Conservation (phyloP, 2,329 filamentous ascomycete species). For the Ceratocystis lukuohia region DNA sequence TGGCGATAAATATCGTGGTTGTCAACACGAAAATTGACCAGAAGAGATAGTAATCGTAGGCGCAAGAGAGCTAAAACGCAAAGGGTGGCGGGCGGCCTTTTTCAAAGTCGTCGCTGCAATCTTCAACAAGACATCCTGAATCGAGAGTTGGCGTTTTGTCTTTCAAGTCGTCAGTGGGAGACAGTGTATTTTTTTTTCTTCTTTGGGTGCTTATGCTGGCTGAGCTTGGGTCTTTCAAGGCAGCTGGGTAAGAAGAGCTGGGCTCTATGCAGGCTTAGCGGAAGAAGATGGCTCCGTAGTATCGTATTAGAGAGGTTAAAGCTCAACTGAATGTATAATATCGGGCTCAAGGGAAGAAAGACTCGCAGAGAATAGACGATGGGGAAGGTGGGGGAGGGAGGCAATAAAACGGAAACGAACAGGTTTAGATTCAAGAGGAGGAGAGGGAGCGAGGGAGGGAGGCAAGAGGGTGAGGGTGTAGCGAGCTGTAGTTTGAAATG, state of each 20-base stretch:
- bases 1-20: constrained; percentile 7
- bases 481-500: constrained; percentile 1
- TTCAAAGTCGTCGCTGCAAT: neutral
- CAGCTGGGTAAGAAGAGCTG: neutral
- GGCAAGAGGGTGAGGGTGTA: neutral
- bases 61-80: neutral
- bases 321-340: neutral
- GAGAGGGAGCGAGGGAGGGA: neutral
- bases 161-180: neutral
- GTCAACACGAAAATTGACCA: constrained; percentile 3
- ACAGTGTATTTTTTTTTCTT: neutral
- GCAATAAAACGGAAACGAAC: constrained; percentile 10
- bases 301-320: neutral
- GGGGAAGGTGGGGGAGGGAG: neutral
- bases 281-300: too few species aligned
- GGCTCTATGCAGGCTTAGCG: neutral
- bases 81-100: neutral
- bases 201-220: neutral
- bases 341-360: neutral
- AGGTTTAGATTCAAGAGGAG: constrained; percentile 2
- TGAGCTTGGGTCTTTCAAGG: neutral
- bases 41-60: neutral
- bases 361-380: neutral
- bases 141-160: neutral
- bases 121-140: constrained; percentile 1